Percentiles rank a stretch among this genome's conserved stretches.
These are phyloP conservation scores for Cordyceps fumosorosea DNA, from an alignment of 2,329 filamentous ascomycete genomes.

Conservation along the genomic window DNA sequence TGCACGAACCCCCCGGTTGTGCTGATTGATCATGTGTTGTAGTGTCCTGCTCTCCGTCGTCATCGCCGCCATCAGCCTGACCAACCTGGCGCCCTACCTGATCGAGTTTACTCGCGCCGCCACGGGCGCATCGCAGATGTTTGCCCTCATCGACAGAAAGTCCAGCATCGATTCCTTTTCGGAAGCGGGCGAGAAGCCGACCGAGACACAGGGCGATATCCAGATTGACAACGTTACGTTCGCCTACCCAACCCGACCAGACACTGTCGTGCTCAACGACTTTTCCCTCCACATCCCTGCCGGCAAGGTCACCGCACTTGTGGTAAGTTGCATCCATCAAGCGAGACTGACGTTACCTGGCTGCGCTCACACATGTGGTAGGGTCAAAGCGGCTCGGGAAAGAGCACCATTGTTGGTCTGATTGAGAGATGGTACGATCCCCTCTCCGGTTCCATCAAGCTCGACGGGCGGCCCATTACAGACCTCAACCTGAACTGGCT, in stretches of 20 bases:
- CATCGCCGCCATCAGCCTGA: slow-evolving; percentile 31
- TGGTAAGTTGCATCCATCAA: slow-evolving; percentile 30
- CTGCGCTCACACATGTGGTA: slow-evolving; percentile 10
- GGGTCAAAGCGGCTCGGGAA: slow-evolving; percentile 33
- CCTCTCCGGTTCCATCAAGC: slow-evolving; percentile 26
- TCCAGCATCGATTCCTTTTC: slow-evolving; percentile 32
- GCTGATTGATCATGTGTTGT: not conserved
- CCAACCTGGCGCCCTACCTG: slow-evolving; percentile 29
- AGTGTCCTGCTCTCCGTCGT: slow-evolving; percentile 34
- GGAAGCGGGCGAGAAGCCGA: slow-evolving; percentile 24
- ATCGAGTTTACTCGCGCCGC: slow-evolving; percentile 33
- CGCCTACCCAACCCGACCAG: slow-evolving; percentile 38
- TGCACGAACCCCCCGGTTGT: not conserved
- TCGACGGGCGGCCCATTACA: slow-evolving; percentile 29
- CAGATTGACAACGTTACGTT: slow-evolving; percentile 36
- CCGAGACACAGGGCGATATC: slow-evolving; percentile 26
- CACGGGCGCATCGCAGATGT: slow-evolving; percentile 29
- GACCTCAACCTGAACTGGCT: slow-evolving; percentile 33
- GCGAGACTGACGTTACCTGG: not conserved
- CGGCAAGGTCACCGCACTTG: slow-evolving; percentile 37
- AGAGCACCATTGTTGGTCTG: slow-evolving; percentile 33
- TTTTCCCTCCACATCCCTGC: slow-evolving; percentile 37
- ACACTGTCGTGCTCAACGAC: slow-evolving; percentile 33
- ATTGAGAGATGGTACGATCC: slow-evolving; percentile 35
- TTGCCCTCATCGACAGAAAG: slow-evolving; percentile 30